Conservation (phyloP, 495 filamentous ascomycete species). For the Aspergillus baeticus region DNA sequence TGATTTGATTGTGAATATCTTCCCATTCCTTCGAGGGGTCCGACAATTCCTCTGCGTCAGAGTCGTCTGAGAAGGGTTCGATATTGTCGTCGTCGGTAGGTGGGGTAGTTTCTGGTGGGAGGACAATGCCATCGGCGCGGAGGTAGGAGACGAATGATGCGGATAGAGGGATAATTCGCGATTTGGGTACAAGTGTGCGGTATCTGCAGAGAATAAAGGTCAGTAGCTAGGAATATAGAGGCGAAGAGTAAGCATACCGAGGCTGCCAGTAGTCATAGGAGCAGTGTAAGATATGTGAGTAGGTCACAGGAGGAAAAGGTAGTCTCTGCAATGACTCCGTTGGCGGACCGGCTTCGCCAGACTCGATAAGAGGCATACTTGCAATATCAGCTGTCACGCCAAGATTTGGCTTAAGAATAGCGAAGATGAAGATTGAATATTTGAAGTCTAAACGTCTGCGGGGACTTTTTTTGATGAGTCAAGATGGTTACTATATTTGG, state of each 20-base stretch:
- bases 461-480: slow-evolving; percentile 14
- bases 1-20: slow-evolving; percentile 74
- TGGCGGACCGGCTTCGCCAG: slow-evolving; percentile 21
- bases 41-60: slow-evolving; percentile 44
- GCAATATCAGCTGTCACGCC: too few relatives aligned
- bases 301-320: slow-evolving; percentile 78
- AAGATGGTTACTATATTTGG: slow-evolving; percentile 8
- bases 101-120: slow-evolving; percentile 56
- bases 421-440: not conserved
- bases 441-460: slow-evolving; percentile 3
- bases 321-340: slow-evolving; percentile 39
- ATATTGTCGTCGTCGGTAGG: slow-evolving; percentile 36
- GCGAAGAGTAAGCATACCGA: slow-evolving; percentile 29
- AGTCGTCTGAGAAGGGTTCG: slow-evolving; percentile 39
- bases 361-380: slow-evolving; percentile 35
- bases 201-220: slow-evolving; percentile 51
- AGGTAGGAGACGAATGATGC: slow-evolving; percentile 79
- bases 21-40: slow-evolving; percentile 62
- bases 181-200: slow-evolving; percentile 77
- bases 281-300: slow-evolving; percentile 87
- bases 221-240: not conserved
- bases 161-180: slow-evolving; percentile 75
- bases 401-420: too few relatives aligned
- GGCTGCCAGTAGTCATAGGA: slow-evolving; percentile 91
- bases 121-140: slow-evolving; percentile 87